Base-by-base conservation (phyloP, 129 eudicot species). In the Pittosporum tobira region DNA sequence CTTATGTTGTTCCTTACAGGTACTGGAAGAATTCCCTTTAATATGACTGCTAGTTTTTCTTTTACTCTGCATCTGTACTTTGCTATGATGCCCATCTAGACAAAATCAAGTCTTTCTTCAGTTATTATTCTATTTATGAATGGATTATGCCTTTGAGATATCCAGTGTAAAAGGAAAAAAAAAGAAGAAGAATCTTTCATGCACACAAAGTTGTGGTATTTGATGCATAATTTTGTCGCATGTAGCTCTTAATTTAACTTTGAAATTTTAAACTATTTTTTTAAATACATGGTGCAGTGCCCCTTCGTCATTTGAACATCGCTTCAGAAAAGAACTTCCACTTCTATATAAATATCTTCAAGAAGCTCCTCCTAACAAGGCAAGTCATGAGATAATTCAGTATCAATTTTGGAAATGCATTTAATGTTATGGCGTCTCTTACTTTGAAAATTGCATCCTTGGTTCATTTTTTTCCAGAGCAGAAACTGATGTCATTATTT, bases 1-100 rank as follows among this genome's bases (percentile, higher is more conserved):
- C 99, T 60, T 93, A 93, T 66, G 91, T 93, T 44, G 91, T 93
- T 58, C 94, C 94, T 66, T 87, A 87, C 55, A 84, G 96, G 96
- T 88, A 72, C 42, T 28, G 10, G 24, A 45, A 40, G 57, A 47
- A 40, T 57, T 59, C n/a, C 12, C 34, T 55, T 69, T 42, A n/a
- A 47, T 24, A 13, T 49, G 6, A 11, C 20, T 26, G 11, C 11
- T 6, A 6, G 3, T 1, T 1, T 40, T 1, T 12, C 18, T 50
- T 60, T 54, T 49, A 27, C 18, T 29, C 22, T 23, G 19, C 45
- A 48, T 48, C 25, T 36, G 19, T 46, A 54, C 10, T 52, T 6
- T 26, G 15, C 18, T 28, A 10, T 61, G 10, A 27, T 11, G 22
- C 14, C n/a, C 20, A 20, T 21, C 61, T 31, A 55, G 1, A 57